Evolutionary conservation across 495 filamentous ascomycete species (phyloP), one percentile per base, ranked within the genome.

Genomic region (Penicillium bovifimosum): DNA sequence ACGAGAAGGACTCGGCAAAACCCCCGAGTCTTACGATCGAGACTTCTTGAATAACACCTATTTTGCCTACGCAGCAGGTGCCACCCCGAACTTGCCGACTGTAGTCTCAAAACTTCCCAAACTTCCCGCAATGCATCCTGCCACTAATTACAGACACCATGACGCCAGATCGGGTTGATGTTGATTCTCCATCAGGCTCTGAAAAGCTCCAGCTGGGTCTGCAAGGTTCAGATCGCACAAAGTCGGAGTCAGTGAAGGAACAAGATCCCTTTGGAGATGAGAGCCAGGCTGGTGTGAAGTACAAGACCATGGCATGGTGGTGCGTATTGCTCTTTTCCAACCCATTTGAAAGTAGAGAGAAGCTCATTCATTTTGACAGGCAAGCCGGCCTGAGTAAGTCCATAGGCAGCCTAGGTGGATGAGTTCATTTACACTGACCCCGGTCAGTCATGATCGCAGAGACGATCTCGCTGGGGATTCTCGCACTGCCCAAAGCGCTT

Each of bases 401-500:
- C 41, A n/a, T 31, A 27, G 9, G 1, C 34, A 41, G 32, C 14
- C 9, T 10, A 26, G 9, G 7, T n/a, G 9, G 18, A n/a, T n/a
- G n/a, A 36, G 6, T 16, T 13, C 20, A 16, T 26, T 43, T 9
- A 24, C 33, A 29, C 54, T 56, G 32, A 63, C 44, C 17, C 17
- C 33, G 5, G 4, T 53, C 59, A 67, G 60, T 85, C 44, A 76
- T 86, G 60, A 82, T 86, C 60, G 83, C 83, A 35, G 82, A 84
- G 59, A 82, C 81, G 14, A 82, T 86, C 40, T 81, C 81, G 9
- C 76, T 86, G 4, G 83, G 83, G 20, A 78, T 76, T 56, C 72
- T 86, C 50, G 74, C 77, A 40, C 74, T 86, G 9, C 83, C 83
- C 1, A 64, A 67, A 6, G 77, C 75, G 24, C 78, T 86, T 39